These are phyloP conservation scores for Macrotyloma uniflorum DNA, from an alignment of 306 rosid species.

Conservation along the genomic window DNA sequence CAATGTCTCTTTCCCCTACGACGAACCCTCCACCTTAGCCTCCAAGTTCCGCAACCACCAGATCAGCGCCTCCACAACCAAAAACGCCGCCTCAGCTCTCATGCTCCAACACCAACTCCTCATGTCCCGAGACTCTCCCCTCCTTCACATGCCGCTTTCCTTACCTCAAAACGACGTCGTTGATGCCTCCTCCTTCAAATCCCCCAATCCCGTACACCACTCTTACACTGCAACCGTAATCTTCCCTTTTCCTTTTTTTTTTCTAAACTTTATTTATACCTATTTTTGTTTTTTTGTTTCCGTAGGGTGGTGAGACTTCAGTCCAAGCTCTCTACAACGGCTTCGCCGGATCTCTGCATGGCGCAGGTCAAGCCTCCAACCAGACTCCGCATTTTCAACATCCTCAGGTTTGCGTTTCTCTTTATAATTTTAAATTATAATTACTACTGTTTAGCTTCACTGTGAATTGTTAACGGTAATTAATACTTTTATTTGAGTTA, in stretches of 20 bases:
- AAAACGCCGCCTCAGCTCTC: slow-evolving; percentile 49
- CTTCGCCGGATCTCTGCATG: slow-evolving; percentile 64
- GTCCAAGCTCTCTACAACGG: slow-evolving; percentile 63
- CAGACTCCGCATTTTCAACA: slow-evolving; percentile 66
- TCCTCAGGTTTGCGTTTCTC: slow-evolving; percentile 45
- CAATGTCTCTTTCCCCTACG: slow-evolving; percentile 53
- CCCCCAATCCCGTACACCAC: slow-evolving; percentile 53
- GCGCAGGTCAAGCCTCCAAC: slow-evolving; percentile 43
- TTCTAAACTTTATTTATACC: too few relatives aligned
- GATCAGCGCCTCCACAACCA: slow-evolving; percentile 47
- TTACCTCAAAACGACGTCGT: slow-evolving; percentile 59
- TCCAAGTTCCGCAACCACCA: slow-evolving; percentile 81
- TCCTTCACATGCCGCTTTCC: slow-evolving; percentile 54
- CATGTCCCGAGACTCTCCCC: slow-evolving; percentile 53
- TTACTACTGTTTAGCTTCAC: background rate
- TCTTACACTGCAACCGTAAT: background rate
- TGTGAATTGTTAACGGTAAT: background rate
- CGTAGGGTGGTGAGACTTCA: slow-evolving; percentile 47
- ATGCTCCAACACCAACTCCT: slow-evolving; percentile 78
- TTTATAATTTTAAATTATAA: background rate
- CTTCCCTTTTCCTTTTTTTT: background rate
- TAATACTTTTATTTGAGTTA: background rate
- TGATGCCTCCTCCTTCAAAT: slow-evolving; percentile 60
- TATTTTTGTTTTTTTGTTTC: background rate
- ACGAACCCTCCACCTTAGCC: slow-evolving; percentile 59